Evolutionary conservation across 225 moss, liverwort and hornwort species (phyloP), one percentile per base, ranked within the genome.

Genomic region (Marchantia paleacea): DNA sequence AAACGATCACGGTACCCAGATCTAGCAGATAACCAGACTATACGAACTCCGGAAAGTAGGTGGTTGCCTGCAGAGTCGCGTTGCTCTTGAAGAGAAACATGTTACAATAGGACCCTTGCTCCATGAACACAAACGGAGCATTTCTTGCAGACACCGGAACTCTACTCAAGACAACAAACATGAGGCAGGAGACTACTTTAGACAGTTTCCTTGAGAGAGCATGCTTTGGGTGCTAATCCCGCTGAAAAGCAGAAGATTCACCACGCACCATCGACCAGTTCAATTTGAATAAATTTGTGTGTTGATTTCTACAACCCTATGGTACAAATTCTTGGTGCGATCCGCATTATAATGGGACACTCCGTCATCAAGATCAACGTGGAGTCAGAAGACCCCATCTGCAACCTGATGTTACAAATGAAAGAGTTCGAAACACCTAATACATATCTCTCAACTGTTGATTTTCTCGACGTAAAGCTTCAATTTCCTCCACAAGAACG

Each of bases 381-480:
- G 52, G 28, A 6, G 58, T 31, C 26, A 19, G 19, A 29, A 76
- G 12, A 76, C 30, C 58, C 18, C 39, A 39, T 39, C 7, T 62
- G n/a, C 12, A 12, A 18, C 8, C 55, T 55, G 55, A 55, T 55
- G 18, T 55, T 55, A 12, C 62, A 3, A 64, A 28, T 53, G 22
- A 14, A 51, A 53, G 15, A 51, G 6, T 48, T 50, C 13, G 29
- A 26, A 16, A 57, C 29, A 78, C 75, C 81, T 76, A 97, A 81
- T 97, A 95, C 90, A 95, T 92, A 78, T 99, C 87, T 50, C 95
- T 90, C 51, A 95, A 83, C 86, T 91, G 97, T 82, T 99, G 91
- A 74, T 95, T 95, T 89, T 99, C 99, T 83, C 91, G 76, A 64
- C 95, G 93, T 77, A 99, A 89, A 61, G 90, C 89, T 88, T 91